Evolutionary conservation across 345 rosid genomes (phyloP), one percentile per base, ranked within the genome.

Genomic region (Gossypium rotundifolium): DNA sequence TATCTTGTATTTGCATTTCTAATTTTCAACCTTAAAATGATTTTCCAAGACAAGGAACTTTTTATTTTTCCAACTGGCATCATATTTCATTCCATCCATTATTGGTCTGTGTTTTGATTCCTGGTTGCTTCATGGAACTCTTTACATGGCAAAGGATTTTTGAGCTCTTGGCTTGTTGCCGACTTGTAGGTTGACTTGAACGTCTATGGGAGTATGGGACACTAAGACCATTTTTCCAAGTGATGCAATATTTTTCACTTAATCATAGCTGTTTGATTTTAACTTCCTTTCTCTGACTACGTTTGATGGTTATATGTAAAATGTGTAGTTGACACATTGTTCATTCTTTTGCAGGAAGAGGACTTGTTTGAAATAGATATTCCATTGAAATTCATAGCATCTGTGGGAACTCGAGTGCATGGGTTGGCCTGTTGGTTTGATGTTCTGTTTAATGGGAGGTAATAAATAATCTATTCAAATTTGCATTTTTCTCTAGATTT

Each of bases 381-480:
- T 78, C 99, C 99, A 0, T 79, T 95, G 76, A 95, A 86, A 82
- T 95, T 95, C 74, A 82, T 78, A 60, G 91, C 98, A 53, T 83
- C 96, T 57, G 87, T 91, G 49, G 97, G 99, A 69, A 85, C 99
- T 66, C 85, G 98, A 83, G 79, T 95, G 70, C 99, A 95, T 75
- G 99, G 99, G 27, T 83, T 95, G 82, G 99, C 99, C 65, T 95
- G 98, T 78, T 95, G 99, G 99, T 95, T 95, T 27, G 99, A 95
- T 54, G 97, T 95, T 59, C 81, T 95, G 68, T 95, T 95, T 64
- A 84, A 93, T 49, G 99, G 99, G 75, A 95, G 99, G 98, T 85
- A 83, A 33, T 33, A 33, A 1, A 33, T 1, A 33, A 83, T 59
- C 60, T 64, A 20, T 25, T 40, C n/a, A n/a, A 65, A 11, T 22